Evolutionary conservation across 176 grass and related monocot genomes (phyloP).

Genomic region (Phoenix dactylifera): DNA sequence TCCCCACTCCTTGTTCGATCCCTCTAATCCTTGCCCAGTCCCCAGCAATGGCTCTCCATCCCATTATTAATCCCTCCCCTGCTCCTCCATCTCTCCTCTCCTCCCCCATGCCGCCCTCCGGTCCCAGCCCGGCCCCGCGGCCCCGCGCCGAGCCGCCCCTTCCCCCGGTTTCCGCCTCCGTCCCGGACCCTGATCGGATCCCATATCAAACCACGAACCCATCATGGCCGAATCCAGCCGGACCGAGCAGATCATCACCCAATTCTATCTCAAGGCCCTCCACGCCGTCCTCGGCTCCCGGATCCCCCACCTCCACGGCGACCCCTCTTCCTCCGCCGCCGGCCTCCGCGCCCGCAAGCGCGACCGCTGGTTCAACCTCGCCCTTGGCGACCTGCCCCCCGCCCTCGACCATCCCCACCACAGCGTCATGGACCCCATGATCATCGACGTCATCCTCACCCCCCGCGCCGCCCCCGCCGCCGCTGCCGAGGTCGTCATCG

Average conservation of each 20-base stretch:
- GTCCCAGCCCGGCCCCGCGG: slow-evolving; percentile 16
- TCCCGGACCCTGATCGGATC: too few species aligned
- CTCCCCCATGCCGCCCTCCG: slow-evolving; percentile 64
- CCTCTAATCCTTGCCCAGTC: too few species aligned
- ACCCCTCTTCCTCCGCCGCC: neutral
- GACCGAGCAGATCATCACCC: slow-evolving; percentile 67
- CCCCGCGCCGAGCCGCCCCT: slow-evolving; percentile 4
- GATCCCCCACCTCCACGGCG: slow-evolving; percentile 36
- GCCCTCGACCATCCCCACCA: neutral
- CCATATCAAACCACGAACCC: too few species aligned
- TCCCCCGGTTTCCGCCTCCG: neutral
- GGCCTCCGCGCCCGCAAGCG: neutral
- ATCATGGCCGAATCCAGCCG: slow-evolving; percentile 38
- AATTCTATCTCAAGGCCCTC: slow-evolving; percentile 80
- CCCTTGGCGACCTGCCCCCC: slow-evolving; percentile 6
- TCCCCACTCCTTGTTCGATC: too few species aligned
- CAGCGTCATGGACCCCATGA: slow-evolving; percentile 8
- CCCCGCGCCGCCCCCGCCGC: neutral
- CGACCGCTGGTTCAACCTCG: slow-evolving; percentile 22
- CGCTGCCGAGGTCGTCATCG: slow-evolving; percentile 1
- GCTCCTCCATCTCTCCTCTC: slow-evolving; percentile 56
- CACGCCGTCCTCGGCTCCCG: slow-evolving; percentile 71
- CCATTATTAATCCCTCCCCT: slow-evolving; percentile 26
- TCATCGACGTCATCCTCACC: slow-evolving; percentile 22
- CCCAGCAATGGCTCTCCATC: too few species aligned